These are phyloP conservation scores for Carpinus fangiana DNA, from an alignment of 306 rosid species.

Conservation along the genomic window DNA sequence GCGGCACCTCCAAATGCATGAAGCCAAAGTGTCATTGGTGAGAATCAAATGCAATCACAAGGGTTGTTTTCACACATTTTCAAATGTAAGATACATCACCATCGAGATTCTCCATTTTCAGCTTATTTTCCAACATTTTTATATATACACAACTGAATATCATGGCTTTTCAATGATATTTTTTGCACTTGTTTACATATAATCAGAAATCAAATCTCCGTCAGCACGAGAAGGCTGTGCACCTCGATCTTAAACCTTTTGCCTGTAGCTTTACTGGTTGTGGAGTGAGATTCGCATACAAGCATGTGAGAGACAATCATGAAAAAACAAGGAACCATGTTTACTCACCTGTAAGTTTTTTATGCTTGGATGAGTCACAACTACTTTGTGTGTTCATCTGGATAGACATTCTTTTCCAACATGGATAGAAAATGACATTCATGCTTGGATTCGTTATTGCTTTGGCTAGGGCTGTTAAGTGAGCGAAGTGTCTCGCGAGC, in stretches of 20 bases:
- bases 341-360: slow-evolving; percentile 54
- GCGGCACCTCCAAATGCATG: slow-evolving; percentile 64
- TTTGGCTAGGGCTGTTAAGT: too few relatives aligned
- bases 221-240: slow-evolving; percentile 74
- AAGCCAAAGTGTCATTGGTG: slow-evolving; percentile 26
- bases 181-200: background rate
- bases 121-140: background rate
- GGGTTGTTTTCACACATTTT: slow-evolving; percentile 57
- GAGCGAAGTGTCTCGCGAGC: too few relatives aligned
- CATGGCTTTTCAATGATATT: background rate
- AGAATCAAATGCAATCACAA: slow-evolving; percentile 48
- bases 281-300: slow-evolving; percentile 82
- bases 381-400: background rate
- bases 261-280: slow-evolving; percentile 73
- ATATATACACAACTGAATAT: background rate
- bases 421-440: background rate
- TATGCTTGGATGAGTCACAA: background rate
- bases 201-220: slow-evolving; percentile 75
- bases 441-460: background rate
- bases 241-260: slow-evolving; percentile 56
- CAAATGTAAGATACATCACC: slow-evolving; percentile 52
- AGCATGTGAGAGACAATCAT: slow-evolving; percentile 86
- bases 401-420: background rate
- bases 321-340: slow-evolving; percentile 63
- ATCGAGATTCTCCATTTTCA: too few relatives aligned